These are phyloP conservation scores for Gossypium trilobum DNA, from an alignment of 441 rosid genomes.

Conservation along the genomic window DNA sequence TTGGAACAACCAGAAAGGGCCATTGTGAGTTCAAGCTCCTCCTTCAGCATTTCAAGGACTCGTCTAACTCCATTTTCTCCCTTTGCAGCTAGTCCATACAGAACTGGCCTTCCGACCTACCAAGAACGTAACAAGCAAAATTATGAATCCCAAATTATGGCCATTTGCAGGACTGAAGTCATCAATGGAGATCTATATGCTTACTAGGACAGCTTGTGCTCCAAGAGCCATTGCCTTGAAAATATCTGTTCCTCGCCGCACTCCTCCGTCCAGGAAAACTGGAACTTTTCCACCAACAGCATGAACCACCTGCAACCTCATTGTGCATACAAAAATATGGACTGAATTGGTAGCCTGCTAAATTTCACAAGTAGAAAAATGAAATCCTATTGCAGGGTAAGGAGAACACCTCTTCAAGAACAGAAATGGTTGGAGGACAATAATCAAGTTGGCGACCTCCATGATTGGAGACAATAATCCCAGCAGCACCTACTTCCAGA, in stretches of 20 bases:
- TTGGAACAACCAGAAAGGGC: slow-evolving; percentile 70
- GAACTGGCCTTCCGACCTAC: slow-evolving; percentile 78
- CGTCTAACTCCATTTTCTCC: slow-evolving; percentile 57
- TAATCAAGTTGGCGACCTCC: slow-evolving; percentile 45
- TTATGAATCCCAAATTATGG: not conserved
- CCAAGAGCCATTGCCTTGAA: slow-evolving; percentile 88
- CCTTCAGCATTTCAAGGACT: slow-evolving; percentile 59
- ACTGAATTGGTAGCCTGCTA: not conserved
- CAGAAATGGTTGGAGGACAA: slow-evolving; percentile 31
- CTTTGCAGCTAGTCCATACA: slow-evolving; percentile 66
- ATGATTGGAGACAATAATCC: slow-evolving; percentile 38
- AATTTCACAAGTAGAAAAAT: not conserved
- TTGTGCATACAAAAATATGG: not conserved
- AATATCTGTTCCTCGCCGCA: slow-evolving; percentile 73
- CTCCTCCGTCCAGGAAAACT: slow-evolving; percentile 74
- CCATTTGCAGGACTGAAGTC: not conserved
- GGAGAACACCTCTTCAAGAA: slow-evolving; percentile 29
- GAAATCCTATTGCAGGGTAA: not conserved
- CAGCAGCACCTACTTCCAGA: slow-evolving; percentile 30
- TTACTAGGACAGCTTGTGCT: slow-evolving; percentile 77
- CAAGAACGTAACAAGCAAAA: not conserved
- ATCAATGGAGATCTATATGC: slow-evolving; percentile 6
- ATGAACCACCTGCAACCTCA: slow-evolving; percentile 48
- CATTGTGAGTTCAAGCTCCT: slow-evolving; percentile 73
- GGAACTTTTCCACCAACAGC: slow-evolving; percentile 63